phyloP scores from a whole-genome alignment of 495 filamentous ascomycete species.

The Annulohypoxylon maeteangense region DNA sequence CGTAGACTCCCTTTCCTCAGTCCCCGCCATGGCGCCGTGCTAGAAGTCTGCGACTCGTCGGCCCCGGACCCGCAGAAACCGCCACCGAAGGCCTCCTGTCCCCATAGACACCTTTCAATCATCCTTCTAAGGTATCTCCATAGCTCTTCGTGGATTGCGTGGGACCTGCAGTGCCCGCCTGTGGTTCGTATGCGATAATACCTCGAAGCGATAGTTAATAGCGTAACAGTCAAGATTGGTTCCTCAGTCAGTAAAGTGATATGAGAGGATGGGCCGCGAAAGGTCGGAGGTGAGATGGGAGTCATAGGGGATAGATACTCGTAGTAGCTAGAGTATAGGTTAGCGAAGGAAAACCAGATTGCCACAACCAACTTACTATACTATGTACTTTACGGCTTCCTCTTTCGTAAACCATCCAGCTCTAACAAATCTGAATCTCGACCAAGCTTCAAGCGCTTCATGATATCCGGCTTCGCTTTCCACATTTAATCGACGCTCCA shows the following conservation, averaged over 20 bases:
- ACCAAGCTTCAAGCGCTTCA: constrained; percentile 86
- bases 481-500: constrained; percentile 50
- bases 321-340: constrained; percentile 73
- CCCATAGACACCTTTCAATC: constrained; percentile 94
- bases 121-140: constrained; percentile 94
- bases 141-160: constrained; percentile 93
- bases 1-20: constrained; percentile 80
- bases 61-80: constrained; percentile 83
- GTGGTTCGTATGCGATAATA: constrained; percentile 82
- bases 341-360: constrained; percentile 29
- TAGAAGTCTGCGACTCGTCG: constrained; percentile 70
- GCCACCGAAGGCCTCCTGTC: constrained; percentile 91
- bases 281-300: constrained; percentile 88
- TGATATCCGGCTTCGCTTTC: constrained; percentile 62
- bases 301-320: constrained; percentile 88
- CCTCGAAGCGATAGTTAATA: constrained; percentile 89
- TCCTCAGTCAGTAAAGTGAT: constrained; percentile 84
- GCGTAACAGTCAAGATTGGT: constrained; percentile 88
- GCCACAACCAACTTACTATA: constrained; percentile 71
- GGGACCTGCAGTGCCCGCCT: constrained; percentile 83
- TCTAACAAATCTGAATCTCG: constrained; percentile 88
- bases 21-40: constrained; percentile 67
- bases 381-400: constrained; percentile 91
- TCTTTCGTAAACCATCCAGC: constrained; percentile 95
- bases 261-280: constrained; percentile 77